A percentile compares a stretch with the other conserved stretches of the same genome.
phyloP scores from a whole-genome alignment of 2,329 filamentous ascomycete genomes.

The Penicillium rolfsii region DNA sequence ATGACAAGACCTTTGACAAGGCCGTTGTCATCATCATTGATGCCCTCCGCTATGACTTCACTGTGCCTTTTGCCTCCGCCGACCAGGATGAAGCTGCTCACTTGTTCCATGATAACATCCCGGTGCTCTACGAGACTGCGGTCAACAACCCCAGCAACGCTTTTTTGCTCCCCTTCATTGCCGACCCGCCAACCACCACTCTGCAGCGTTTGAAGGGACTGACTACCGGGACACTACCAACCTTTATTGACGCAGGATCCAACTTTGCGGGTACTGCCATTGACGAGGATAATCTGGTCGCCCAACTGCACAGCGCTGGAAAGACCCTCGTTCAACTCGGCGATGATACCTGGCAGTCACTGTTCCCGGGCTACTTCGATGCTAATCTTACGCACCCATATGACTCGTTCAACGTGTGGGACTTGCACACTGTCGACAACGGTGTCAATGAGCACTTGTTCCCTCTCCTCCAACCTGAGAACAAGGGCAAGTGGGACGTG shows the following conservation, averaged over 20 bases:
- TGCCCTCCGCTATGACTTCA: conserved; percentile 95
- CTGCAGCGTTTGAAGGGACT: conserved; percentile 90
- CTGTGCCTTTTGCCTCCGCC: conserved; percentile 69
- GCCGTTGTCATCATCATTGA: conserved; percentile 90
- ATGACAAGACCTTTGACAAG: conserved; percentile 89
- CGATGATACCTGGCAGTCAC: conserved; percentile 94
- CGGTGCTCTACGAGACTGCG: conserved; percentile 83
- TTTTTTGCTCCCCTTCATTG: conserved; percentile 91
- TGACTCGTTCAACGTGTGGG: conserved; percentile 98
- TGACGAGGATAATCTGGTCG: conserved; percentile 82
- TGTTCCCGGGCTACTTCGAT: conserved; percentile 95
- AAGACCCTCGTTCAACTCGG: conserved; percentile 89
- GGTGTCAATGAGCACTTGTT: conserved; percentile 85
- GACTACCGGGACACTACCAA: conserved; percentile 92
- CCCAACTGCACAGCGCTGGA: conserved; percentile 64
- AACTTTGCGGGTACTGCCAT: conserved; percentile 96
- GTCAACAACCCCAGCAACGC: conserved; percentile 75
- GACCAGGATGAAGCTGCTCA: conserved; percentile 52
- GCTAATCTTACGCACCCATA: conserved; percentile 82
- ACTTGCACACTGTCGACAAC: conserved; percentile 94
- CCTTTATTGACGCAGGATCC: conserved; percentile 89
- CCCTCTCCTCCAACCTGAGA: conserved; percentile 71
- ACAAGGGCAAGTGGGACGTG: conserved; percentile 81
- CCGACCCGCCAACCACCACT: conserved; percentile 92
- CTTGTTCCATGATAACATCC: conserved; percentile 84